A percentile compares a stretch with the other conserved stretches of the same genome.
These are phyloP conservation scores for Naganishia liquefaciens DNA, from an alignment of 1,284 basidiomycete species.

Conservation along the genomic window DNA sequence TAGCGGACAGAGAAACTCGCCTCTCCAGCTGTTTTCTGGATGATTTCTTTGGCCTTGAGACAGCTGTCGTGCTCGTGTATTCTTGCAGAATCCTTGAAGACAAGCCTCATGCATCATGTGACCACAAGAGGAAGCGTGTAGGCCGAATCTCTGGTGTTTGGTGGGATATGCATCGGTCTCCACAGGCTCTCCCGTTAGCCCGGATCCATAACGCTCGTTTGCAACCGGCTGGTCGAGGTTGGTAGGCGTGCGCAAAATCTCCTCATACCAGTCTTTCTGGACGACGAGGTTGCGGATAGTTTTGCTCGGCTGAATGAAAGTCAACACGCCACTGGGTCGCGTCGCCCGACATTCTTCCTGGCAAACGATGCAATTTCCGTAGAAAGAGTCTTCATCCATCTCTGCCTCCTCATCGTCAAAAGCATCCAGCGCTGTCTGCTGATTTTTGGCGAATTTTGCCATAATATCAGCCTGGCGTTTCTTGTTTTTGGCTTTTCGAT, in stretches of 20 bases:
- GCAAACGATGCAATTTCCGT: conserved; percentile 95
- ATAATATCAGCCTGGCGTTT: conserved; percentile 85
- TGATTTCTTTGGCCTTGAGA: conserved; percentile 90
- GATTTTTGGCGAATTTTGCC: conserved; percentile 88
- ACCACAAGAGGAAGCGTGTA: conserved; percentile 86
- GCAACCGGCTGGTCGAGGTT: conserved; percentile 63
- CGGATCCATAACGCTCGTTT: conserved; percentile 42
- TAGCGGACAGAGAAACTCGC: conserved; percentile 96
- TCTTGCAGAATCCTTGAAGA: conserved; percentile 85
- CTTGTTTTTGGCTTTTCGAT: conserved; percentile 36
- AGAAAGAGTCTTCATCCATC: conserved; percentile 60
- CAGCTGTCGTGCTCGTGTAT: conserved; percentile 84
- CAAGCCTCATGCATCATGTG: conserved; percentile 98
- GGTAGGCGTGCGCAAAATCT: conserved; percentile 66
- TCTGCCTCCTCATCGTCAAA: conserved; percentile 65
- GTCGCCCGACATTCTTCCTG: conserved; percentile 83
- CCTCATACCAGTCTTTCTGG: conserved; percentile 69
- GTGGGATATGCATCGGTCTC: conserved; percentile 64
- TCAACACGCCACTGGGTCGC: conserved; percentile 83
- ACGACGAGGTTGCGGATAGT: conserved; percentile 77
- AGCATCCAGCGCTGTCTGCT: conserved; percentile 67
- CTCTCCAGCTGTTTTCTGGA: conserved; percentile 86
- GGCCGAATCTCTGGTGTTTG: conserved; percentile 73
- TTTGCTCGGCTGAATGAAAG: conserved; percentile 84
- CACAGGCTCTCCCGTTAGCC: conserved; percentile 41